These are phyloP conservation scores for Colletotrichum karsti DNA, from an alignment of 2,329 filamentous ascomycete species.

Conservation along the genomic window DNA sequence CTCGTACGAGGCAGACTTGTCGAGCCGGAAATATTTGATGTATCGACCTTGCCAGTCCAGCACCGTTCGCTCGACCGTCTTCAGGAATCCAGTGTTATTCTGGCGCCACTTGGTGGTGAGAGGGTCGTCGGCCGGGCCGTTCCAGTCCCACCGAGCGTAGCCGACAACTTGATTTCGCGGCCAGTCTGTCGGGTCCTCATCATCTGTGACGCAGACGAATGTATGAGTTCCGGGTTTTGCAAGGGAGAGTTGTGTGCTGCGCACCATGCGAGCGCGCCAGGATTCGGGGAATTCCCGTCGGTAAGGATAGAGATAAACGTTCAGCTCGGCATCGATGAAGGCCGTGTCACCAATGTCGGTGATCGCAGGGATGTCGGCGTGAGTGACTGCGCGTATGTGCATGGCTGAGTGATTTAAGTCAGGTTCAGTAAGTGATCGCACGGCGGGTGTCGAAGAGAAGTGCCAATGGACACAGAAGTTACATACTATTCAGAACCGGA, in stretches of 20 bases:
- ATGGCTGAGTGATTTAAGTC: no score
- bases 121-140: background rate
- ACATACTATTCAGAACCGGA: no score
- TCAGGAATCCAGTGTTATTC: background rate
- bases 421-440: no score
- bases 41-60: background rate
- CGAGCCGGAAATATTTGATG: background rate
- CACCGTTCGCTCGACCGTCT: background rate
- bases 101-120: background rate
- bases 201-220: background rate
- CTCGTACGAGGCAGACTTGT: background rate
- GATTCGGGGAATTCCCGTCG: background rate
- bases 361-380: background rate
- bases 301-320: background rate
- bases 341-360: background rate
- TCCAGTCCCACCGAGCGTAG: background rate
- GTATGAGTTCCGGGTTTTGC: background rate
- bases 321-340: conserved; percentile 3
- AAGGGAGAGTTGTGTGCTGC: background rate
- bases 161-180: background rate
- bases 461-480: no score
- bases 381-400: background rate
- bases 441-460: no score
- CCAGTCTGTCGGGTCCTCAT: conserved; percentile 1
- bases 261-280: background rate